Evolutionary conservation across 176 grass and related monocot species (phyloP), one percentile per base, ranked within the genome.

Genomic region (Alloteropsis semialata): DNA sequence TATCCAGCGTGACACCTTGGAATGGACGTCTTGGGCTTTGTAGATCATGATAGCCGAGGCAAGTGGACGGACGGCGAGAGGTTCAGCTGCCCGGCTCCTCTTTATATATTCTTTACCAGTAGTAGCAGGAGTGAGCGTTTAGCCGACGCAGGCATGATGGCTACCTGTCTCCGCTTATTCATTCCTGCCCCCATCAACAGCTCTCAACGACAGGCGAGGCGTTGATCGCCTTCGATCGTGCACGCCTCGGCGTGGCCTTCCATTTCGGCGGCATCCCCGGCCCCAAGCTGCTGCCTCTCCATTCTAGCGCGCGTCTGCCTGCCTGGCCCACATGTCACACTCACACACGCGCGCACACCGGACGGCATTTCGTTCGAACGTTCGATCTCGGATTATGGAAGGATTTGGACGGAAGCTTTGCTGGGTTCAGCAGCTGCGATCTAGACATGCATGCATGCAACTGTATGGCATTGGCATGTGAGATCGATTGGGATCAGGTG

Each of bases 191-290:
- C 33, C 24, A 77, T 30, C 36, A 33, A 0, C 66, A 34, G 2
- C 39, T 61, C 28, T 12, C n/a, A 21, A 4, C 42, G 18, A 43
- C 37, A 36, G 45, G 18, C 12, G 46, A 36, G 45, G 18, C 12
- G 46, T 6, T 67, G 64, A 67, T 84, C 60, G 61, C 48, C 72
- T 10, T 44, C 72, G 46, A 69, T 69, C 63, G 34, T 45, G 61
- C 48, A 65, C 34, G 34, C 3, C 32, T 51, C 28, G 59, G 38
- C 18, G 33, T 18, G 10, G 42, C 10, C 73, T 38, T 18, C 62
- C 11, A 38, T 41, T 43, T 38, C 55, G 58, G 42, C 8, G 3
- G 42, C 43, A 15, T 33, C 4, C 17, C 75, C 2, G 34, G 49
- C 17, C 21, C 14, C 15, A 49, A 2, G 3, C 45, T 48, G 45